Percentiles rank a stretch among this genome's conserved stretches.
Evolutionary conservation across 345 rosid species (phyloP).

Genomic region (Xanthoceras sorbifolium): DNA sequence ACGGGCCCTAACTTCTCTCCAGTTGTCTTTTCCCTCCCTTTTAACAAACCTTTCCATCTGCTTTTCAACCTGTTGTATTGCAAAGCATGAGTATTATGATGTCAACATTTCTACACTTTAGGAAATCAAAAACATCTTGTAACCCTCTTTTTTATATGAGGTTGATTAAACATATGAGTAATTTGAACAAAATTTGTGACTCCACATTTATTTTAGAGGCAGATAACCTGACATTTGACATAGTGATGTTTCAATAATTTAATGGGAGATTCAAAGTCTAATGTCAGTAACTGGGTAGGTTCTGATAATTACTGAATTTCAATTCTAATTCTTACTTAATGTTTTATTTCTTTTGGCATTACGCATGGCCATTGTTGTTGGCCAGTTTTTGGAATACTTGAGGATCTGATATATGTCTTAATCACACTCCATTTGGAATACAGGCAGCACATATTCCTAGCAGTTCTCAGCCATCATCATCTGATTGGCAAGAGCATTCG

Average conservation of each 20-base stretch:
- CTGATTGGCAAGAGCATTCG: slow-evolving; percentile 96
- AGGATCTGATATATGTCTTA: not conserved
- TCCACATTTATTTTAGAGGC: not conserved
- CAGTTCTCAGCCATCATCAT: slow-evolving; percentile 54
- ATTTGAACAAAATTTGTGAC: not conserved
- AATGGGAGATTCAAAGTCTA: not conserved
- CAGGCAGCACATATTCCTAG: slow-evolving; percentile 46
- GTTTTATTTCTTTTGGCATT: not conserved
- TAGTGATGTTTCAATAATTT: not conserved
- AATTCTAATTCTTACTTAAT: not conserved
- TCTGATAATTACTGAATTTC: not conserved
- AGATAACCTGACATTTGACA: not conserved
- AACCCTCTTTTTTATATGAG: not conserved
- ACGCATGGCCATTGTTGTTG: slow-evolving; percentile 1
- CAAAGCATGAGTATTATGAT: not conserved
- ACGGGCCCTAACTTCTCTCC: not conserved
- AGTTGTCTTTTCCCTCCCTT: not conserved
- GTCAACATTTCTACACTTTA: not conserved
- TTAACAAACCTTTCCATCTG: not conserved
- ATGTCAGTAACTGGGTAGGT: not conserved
- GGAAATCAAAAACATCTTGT: not conserved
- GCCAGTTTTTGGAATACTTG: not conserved
- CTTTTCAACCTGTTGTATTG: not conserved
- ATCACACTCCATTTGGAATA: slow-evolving; percentile 9
- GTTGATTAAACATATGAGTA: not conserved